Evolutionary conservation across 2,329 filamentous ascomycete genomes (phyloP), one percentile per base, ranked within the genome.

Genomic region (Diaporthe vexans): DNA sequence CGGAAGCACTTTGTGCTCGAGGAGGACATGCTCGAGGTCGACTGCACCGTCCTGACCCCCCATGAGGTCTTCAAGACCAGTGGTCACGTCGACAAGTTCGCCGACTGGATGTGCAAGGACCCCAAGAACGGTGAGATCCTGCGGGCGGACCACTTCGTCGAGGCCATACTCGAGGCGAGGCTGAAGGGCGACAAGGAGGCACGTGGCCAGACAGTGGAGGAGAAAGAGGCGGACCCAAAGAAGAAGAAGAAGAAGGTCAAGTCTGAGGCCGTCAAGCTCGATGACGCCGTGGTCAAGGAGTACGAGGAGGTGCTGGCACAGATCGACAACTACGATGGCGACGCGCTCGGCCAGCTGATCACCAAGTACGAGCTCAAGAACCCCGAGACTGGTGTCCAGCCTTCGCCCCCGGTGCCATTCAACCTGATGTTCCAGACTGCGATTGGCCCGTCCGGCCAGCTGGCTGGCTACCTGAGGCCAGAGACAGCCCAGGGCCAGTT

Each of bases 91-190:
- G 96, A 98, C 84, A 97, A 97, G 85, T 98, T 98, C 81, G 94
- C 95, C 84, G 96, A 98, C 84, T 98, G 94, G 94, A 98, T 98
- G 95, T 98, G 94, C 92, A 98, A 97, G 85, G 97, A 99, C 84
- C 95, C 96, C 77, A 97, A 97, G 89, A 98, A 93, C 80, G 97
- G 97, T 82, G 97, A 99, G 84, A 98, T 98, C 81, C 92, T 99
- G 83, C 92, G 97, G 79, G 95, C 97, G 74, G 97, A 99, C 82
- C 97, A 99, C 87, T 91, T 98, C 80, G 95, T 99, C 78, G 95
- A 98, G 88, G 94, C 97, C 80, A 92, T 98, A 51, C 91, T 99
- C 70, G 95, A 98, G 87, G 88, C 91, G 63, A 90, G 97, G 52
- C 86, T 99, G 76, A 96, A 95, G 85, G 95, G 94, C 71, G 92